phyloP scores from a whole-genome alignment of 208 protist species.

The Acanthamoeba polyphaga region DNA sequence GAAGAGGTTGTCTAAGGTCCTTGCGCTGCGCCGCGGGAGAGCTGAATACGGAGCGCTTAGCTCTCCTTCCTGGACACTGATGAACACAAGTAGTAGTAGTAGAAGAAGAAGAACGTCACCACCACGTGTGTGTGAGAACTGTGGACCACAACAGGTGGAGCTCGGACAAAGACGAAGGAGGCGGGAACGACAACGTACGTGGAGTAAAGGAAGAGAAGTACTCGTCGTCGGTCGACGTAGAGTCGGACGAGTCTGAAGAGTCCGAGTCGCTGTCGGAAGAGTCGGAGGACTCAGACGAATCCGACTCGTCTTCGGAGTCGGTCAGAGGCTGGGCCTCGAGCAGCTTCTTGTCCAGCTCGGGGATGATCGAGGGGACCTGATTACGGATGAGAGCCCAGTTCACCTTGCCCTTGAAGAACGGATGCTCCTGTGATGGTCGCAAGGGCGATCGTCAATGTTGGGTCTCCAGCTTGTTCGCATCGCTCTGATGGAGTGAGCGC shows the following conservation, averaged over 20 bases:
- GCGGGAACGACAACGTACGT: constrained; percentile 1
- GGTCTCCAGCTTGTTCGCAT: too few relatives aligned
- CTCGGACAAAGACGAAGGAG: not conserved
- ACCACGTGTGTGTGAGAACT: not conserved
- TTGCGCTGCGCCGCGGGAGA: not conserved
- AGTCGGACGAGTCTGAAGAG: not conserved
- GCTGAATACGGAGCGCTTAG: not conserved
- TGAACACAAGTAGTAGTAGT: too few relatives aligned
- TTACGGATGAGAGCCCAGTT: constrained; percentile 72
- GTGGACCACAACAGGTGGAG: not conserved
- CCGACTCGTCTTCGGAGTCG: constrained; percentile 15
- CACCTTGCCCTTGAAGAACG: constrained; percentile 75
- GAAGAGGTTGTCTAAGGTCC: too few relatives aligned
- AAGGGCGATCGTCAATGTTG: too few relatives aligned
- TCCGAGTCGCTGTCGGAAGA: constrained; percentile 38
- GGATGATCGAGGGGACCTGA: constrained; percentile 69
- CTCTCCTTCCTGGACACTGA: constrained; percentile 56
- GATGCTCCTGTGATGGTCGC: constrained; percentile 14
- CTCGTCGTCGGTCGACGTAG: not conserved
- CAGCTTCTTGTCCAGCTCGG: constrained; percentile 43
- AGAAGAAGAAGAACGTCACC: too few relatives aligned
- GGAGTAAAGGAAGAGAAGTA: constrained; percentile 44
- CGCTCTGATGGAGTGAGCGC: too few relatives aligned
- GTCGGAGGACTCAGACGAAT: constrained; percentile 11
- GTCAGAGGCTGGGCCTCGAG: not conserved